phyloP scores from a whole-genome alignment of 1,284 basidiomycete species.

The Pascua sp. region DNA sequence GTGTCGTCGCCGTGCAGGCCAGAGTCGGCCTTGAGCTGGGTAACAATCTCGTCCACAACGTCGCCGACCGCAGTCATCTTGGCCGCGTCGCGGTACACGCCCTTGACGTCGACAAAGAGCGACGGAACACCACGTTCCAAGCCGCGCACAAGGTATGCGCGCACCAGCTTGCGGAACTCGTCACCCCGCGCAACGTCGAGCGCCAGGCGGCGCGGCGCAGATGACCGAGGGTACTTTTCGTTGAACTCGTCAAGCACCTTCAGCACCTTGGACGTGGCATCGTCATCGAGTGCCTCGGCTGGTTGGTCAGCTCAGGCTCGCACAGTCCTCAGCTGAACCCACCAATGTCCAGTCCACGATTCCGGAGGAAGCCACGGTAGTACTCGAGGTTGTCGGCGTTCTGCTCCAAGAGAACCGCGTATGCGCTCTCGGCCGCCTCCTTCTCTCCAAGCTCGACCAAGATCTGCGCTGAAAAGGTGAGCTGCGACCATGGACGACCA shows the following conservation, averaged over 20 bases:
- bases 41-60: constrained; percentile 60
- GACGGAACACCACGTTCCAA: constrained; percentile 88
- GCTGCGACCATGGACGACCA: constrained; percentile 1
- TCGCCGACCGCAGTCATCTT: constrained; percentile 70
- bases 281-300: constrained; percentile 24
- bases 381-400: constrained; percentile 82
- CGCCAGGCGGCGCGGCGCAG: constrained; percentile 68
- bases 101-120: constrained; percentile 88
- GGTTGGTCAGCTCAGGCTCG: not conserved
- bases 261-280: constrained; percentile 59
- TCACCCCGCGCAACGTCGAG: constrained; percentile 65
- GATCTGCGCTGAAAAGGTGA: constrained; percentile 46
- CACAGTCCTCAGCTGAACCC: constrained; percentile 49
- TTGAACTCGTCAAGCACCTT: constrained; percentile 61
- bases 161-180: constrained; percentile 64
- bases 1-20: constrained; percentile 44
- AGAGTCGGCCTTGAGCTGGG: constrained; percentile 43
- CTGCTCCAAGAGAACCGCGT: constrained; percentile 73
- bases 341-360: constrained; percentile 61
- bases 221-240: constrained; percentile 62
- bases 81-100: constrained; percentile 63
- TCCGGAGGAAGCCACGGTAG: constrained; percentile 68
- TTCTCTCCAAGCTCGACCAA: constrained; percentile 61
- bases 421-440: constrained; percentile 71
- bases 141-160: constrained; percentile 67